phyloP scores from a whole-genome alignment of 192 early-diverging fungal species.

The Coemansia sp. region DNA sequence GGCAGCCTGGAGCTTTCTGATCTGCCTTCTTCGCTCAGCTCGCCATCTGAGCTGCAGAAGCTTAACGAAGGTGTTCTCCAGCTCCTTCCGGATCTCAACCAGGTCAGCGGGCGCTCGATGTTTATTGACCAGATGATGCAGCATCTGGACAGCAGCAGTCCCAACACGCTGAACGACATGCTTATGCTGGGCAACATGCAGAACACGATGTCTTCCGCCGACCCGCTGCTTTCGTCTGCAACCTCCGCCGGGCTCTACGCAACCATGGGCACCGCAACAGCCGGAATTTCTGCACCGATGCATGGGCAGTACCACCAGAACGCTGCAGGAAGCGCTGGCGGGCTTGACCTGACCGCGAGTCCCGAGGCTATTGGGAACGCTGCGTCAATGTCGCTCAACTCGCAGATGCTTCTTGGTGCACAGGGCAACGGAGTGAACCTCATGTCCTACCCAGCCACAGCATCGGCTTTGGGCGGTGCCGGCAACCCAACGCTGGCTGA shows the following conservation, averaged over 20 bases:
- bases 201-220: constrained; percentile 10
- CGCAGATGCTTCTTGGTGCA: constrained; percentile 10
- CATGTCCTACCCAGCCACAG: constrained; percentile 8
- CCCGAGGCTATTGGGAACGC: constrained; percentile 17
- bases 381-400: constrained; percentile 13
- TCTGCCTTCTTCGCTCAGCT: constrained; percentile 44
- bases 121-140: constrained; percentile 51
- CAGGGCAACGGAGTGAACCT: constrained; percentile 9
- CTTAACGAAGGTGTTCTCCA: constrained; percentile 52
- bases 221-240: constrained; percentile 45
- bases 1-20: constrained; percentile 36
- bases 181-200: constrained; percentile 39
- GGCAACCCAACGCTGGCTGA: constrained; percentile 36
- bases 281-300: constrained; percentile 6
- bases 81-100: constrained; percentile 44
- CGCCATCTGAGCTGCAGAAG: constrained; percentile 42
- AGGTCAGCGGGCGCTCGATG: constrained; percentile 42
- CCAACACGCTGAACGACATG: constrained; percentile 34
- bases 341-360: constrained; percentile 41
- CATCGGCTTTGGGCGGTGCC: background rate
- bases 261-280: constrained; percentile 5
- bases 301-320: background rate
- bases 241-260: constrained; percentile 26
- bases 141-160: constrained; percentile 51
- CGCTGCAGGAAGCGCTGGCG: background rate